Conservation (phyloP, 23 red algal species). For the Gracilariopsis chorda region DNA sequence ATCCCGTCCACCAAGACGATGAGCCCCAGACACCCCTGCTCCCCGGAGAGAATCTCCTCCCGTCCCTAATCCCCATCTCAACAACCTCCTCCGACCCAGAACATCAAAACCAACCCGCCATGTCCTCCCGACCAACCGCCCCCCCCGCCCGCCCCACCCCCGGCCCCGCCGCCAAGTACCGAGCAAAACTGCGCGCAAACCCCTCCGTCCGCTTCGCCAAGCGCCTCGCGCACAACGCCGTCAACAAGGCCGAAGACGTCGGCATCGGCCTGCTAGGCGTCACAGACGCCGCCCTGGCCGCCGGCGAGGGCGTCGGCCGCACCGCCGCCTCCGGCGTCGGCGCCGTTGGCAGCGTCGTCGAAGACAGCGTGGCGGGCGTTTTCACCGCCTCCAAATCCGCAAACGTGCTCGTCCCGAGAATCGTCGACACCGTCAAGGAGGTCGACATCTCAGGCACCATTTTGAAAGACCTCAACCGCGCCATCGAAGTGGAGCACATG, state of each 20-base stretch:
- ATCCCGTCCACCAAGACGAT: background rate
- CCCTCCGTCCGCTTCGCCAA: conserved; percentile 52
- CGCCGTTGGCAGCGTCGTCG: conserved; percentile 50
- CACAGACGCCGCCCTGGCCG: conserved; percentile 32
- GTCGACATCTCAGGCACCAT: conserved; percentile 77
- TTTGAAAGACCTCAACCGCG: conserved; percentile 64
- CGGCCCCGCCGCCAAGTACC: background rate
- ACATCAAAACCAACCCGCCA: background rate
- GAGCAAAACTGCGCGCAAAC: background rate
- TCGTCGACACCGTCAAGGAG: conserved; percentile 69
- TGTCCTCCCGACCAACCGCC: background rate
- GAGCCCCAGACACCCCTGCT: background rate
- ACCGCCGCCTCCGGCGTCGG: conserved; percentile 51
- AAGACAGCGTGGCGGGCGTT: conserved; percentile 30
- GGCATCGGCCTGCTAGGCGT: conserved; percentile 62
- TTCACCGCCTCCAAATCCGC: background rate
- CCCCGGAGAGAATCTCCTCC: background rate
- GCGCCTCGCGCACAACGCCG: conserved; percentile 44
- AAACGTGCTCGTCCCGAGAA: background rate
- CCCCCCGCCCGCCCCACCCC: background rate
- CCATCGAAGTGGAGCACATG: conserved; percentile 58
- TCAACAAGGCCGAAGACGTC: conserved; percentile 73
- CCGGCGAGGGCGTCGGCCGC: conserved; percentile 48
- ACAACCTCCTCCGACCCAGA: background rate
- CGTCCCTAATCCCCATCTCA: background rate